A percentile compares a stretch with the other conserved stretches of the same genome.
These are phyloP conservation scores for Leptosphaerulina australis DNA, from an alignment of 2,329 filamentous ascomycete species.

Conservation along the genomic window DNA sequence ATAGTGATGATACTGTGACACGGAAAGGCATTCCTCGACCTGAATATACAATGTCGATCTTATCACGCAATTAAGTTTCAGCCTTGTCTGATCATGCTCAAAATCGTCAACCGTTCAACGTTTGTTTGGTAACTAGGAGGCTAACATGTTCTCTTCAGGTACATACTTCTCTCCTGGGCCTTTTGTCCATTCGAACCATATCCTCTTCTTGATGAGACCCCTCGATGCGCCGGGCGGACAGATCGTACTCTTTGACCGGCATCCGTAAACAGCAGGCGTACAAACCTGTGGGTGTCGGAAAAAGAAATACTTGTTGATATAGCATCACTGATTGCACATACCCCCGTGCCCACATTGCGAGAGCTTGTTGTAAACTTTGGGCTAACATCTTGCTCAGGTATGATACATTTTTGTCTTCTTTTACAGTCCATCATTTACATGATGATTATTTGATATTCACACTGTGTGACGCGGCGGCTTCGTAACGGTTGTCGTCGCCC, in stretches of 20 bases:
- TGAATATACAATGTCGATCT: conserved; percentile 68
- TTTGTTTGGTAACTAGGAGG: conserved; percentile 21
- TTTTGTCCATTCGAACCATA: conserved; percentile 12
- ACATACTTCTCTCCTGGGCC: conserved; percentile 32
- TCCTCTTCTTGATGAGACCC: conserved; percentile 61
- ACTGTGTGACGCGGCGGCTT: conserved; percentile 67
- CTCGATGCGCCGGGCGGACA: conserved; percentile 74
- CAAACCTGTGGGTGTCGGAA: conserved; percentile 65
- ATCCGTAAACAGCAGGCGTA: conserved; percentile 64
- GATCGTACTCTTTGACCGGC: conserved; percentile 60
- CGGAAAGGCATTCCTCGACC: conserved; percentile 72
- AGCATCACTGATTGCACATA: conserved; percentile 65
- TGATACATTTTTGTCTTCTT: conserved; percentile 33
- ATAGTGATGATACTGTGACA: conserved; percentile 68
- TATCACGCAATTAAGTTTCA: conserved; percentile 68
- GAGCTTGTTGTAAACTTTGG: conserved; percentile 12
- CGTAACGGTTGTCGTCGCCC: conserved; percentile 57
- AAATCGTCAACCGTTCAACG: conserved; percentile 17
- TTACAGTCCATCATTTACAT: conserved; percentile 57
- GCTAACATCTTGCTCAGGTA: conserved; percentile 42
- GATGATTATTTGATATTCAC: conserved; percentile 71
- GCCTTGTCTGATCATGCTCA: conserved; percentile 66
- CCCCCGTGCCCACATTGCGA: conserved; percentile 11
- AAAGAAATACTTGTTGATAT: conserved; percentile 69
- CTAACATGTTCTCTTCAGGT: conserved; percentile 43